phyloP scores from a whole-genome alignment of 2,329 filamentous ascomycete genomes.

The Blumeria hordei region DNA sequence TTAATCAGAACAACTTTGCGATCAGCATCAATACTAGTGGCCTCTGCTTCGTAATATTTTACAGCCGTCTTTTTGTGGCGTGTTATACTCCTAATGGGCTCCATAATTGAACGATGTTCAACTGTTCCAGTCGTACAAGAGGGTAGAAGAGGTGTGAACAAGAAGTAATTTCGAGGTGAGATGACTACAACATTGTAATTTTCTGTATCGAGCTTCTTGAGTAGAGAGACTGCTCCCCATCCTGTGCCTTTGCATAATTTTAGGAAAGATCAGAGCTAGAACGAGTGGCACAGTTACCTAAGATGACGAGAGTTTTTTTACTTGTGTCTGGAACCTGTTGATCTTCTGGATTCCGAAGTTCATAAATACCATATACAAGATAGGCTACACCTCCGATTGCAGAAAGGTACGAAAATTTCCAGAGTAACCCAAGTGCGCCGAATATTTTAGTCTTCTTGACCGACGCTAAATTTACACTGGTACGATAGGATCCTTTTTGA shows the following conservation, averaged over 20 bases:
- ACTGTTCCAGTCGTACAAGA: slow-evolving; percentile 95
- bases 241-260: slow-evolving; percentile 45
- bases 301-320: slow-evolving; percentile 93
- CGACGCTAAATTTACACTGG: slow-evolving; percentile 19
- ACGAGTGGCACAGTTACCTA: slow-evolving; percentile 37
- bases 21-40: slow-evolving; percentile 81
- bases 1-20: slow-evolving; percentile 72
- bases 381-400: slow-evolving; percentile 44
- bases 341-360: slow-evolving; percentile 55
- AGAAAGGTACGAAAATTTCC: slow-evolving; percentile 61
- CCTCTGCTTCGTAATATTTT: slow-evolving; percentile 95
- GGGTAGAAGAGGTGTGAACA: slow-evolving; percentile 90
- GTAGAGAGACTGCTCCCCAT: slow-evolving; percentile 84
- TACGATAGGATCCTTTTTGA: slow-evolving; percentile 14
- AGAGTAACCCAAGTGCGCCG: slow-evolving; percentile 51
- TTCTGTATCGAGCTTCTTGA: slow-evolving; percentile 96
- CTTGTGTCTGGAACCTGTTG: slow-evolving; percentile 56
- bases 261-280: neutral
- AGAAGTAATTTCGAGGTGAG: slow-evolving; percentile 97
- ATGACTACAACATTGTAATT: slow-evolving; percentile 98
- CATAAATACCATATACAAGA: slow-evolving; percentile 60
- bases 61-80: slow-evolving; percentile 83
- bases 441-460: slow-evolving; percentile 33
- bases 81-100: slow-evolving; percentile 87
- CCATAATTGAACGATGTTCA: slow-evolving; percentile 99